A percentile compares a stretch with the other conserved stretches of the same genome.
phyloP scores from a whole-genome alignment of 306 rosid species.

The Sophora flavescens region DNA sequence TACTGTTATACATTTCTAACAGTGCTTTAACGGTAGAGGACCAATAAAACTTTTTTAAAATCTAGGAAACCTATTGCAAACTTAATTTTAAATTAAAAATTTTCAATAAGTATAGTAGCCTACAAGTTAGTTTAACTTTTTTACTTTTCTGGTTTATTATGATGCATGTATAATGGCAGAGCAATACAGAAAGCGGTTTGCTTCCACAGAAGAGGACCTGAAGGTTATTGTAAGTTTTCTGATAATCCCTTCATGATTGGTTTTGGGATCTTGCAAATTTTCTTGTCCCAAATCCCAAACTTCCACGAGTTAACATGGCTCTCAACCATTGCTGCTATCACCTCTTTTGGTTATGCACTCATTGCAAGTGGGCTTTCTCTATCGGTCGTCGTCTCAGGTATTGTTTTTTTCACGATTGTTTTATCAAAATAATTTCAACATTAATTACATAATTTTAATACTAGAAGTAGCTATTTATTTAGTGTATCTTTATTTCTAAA shows the following conservation, averaged over 20 bases:
- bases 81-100: neutral
- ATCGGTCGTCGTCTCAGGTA: constrained; percentile 52
- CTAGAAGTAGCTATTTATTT: neutral
- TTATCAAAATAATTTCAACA: neutral
- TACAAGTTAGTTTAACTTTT: neutral
- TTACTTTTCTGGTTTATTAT: neutral
- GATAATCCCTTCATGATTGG: constrained; percentile 65
- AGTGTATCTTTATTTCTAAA: no score
- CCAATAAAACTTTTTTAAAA: neutral
- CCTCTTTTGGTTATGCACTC: constrained; percentile 70
- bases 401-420: neutral
- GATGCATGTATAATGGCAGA: constrained; percentile 40
- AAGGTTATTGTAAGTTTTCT: constrained; percentile 61
- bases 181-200: constrained; percentile 62
- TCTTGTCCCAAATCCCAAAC: constrained; percentile 71
- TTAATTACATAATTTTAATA: neutral
- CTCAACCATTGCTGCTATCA: constrained; percentile 62
- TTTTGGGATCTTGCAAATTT: constrained; percentile 58
- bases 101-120: neutral
- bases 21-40: neutral
- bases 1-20: neutral
- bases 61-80: neutral
- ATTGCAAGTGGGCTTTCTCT: constrained; percentile 67
- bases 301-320: constrained; percentile 66
- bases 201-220: constrained; percentile 52